phyloP scores from a whole-genome alignment of 192 early-diverging fungal species.

The Coemansia sp. region DNA sequence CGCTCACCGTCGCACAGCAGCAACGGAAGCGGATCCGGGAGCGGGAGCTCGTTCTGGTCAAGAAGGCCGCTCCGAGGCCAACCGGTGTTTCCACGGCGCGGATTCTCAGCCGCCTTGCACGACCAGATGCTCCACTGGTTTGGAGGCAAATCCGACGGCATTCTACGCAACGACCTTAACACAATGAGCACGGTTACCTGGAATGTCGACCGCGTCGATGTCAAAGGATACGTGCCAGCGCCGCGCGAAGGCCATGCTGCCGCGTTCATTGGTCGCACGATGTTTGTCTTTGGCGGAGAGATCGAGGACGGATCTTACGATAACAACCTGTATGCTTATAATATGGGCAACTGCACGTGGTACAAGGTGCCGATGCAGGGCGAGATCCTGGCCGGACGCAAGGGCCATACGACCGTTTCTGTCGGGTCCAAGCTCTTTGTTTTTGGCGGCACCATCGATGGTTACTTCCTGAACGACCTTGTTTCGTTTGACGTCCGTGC shows the following conservation, averaged over 20 bases:
- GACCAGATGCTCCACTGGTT: constrained; percentile 46
- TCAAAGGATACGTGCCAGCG: constrained; percentile 34
- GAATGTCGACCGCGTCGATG: constrained; percentile 32
- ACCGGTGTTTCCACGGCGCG: constrained; percentile 51
- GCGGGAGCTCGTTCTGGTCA: constrained; percentile 46
- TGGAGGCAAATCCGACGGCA: constrained; percentile 48
- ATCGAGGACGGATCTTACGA: constrained; percentile 35
- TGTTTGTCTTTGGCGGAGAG: constrained; percentile 60
- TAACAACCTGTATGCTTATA: constrained; percentile 53
- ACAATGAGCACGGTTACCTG: constrained; percentile 43
- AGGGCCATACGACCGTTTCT: constrained; percentile 48
- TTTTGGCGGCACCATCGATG: constrained; percentile 50
- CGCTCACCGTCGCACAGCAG: constrained; percentile 7
- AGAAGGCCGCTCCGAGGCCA: constrained; percentile 26
- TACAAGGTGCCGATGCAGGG: constrained; percentile 56
- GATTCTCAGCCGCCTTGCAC: constrained; percentile 50
- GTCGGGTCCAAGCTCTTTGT: constrained; percentile 49
- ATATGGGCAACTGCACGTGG: constrained; percentile 56
- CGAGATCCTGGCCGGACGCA: constrained; percentile 38
- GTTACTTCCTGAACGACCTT: constrained; percentile 50
- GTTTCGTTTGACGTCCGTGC: constrained; percentile 54
- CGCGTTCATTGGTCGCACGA: constrained; percentile 55
- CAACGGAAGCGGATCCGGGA: neutral
- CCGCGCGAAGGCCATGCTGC: constrained; percentile 53
- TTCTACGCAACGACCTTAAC: constrained; percentile 43